phyloP scores from a whole-genome alignment of 1,284 basidiomycete genomes.

The Lentinus polychrous region DNA sequence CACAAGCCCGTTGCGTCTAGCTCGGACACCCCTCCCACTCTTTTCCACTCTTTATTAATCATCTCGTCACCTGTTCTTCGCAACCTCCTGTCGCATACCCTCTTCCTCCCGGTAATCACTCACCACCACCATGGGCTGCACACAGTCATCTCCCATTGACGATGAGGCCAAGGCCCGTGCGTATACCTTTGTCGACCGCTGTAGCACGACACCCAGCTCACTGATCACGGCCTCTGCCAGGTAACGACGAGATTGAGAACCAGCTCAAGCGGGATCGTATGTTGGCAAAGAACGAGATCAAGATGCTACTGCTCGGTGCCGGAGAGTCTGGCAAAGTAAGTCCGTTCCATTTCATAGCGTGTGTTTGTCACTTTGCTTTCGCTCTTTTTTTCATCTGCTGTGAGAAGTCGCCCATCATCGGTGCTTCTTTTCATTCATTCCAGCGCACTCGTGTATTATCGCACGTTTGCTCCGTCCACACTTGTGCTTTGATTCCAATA shows the following conservation, averaged over 20 bases:
- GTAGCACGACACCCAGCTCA: slow-evolving; percentile 3
- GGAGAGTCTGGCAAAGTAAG: slow-evolving; percentile 87
- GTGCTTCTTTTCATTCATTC: background rate
- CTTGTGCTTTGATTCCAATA: too few relatives aligned
- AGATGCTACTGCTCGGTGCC: slow-evolving; percentile 86
- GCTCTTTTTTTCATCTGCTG: background rate
- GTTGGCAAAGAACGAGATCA: slow-evolving; percentile 93
- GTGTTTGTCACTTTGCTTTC: background rate
- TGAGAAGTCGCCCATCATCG: background rate
- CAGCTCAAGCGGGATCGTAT: slow-evolving; percentile 91
- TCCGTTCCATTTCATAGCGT: slow-evolving; percentile 8
- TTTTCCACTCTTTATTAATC: slow-evolving; percentile 15
- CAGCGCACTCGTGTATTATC: background rate
- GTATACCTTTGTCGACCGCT: slow-evolving; percentile 28
- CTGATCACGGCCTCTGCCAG: slow-evolving; percentile 28
- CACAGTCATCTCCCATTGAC: slow-evolving; percentile 63
- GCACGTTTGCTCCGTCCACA: background rate
- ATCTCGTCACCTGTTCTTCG: too few relatives aligned
- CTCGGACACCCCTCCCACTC: slow-evolving; percentile 12
- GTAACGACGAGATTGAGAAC: slow-evolving; percentile 93
- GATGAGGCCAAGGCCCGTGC: slow-evolving; percentile 78
- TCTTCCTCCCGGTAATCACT: slow-evolving; percentile 7
- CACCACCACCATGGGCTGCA: slow-evolving; percentile 57
- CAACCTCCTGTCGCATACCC: slow-evolving; percentile 5
- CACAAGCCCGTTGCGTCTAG: background rate